phyloP scores from a whole-genome alignment of 2,329 filamentous ascomycete species.

The Ophiosphaerella korrae region DNA sequence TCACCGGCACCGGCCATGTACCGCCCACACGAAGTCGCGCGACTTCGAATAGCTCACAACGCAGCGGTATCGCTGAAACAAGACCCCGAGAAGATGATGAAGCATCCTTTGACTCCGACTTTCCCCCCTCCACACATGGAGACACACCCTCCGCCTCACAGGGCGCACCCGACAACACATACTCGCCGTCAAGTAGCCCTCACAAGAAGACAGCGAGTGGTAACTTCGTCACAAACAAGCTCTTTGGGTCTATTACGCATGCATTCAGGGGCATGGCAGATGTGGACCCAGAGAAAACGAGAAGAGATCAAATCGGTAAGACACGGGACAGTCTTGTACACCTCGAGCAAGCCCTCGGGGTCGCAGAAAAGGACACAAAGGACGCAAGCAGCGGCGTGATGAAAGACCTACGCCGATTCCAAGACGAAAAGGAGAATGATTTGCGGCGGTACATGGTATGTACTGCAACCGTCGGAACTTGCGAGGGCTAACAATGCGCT shows the following conservation, averaged over 20 bases:
- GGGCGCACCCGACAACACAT: constrained; percentile 59
- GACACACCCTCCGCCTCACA: constrained; percentile 74
- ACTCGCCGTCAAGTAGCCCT: constrained; percentile 31
- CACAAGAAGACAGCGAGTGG: constrained; percentile 84
- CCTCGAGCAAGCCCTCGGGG: constrained; percentile 88
- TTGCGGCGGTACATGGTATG: constrained; percentile 93
- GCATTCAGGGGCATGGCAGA: constrained; percentile 96
- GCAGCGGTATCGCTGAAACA: constrained; percentile 45
- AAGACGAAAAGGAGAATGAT: constrained; percentile 94
- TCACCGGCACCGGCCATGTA: constrained; percentile 72
- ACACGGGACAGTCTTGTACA: constrained; percentile 82
- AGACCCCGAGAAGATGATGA: constrained; percentile 70
- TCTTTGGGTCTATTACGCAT: constrained; percentile 93
- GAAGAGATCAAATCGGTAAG: constrained; percentile 93
- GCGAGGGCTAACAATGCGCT: constrained; percentile 3
- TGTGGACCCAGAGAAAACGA: constrained; percentile 89
- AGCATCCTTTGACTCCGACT: constrained; percentile 93
- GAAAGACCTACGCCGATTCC: constrained; percentile 89
- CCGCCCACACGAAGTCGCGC: constrained; percentile 69
- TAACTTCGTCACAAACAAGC: constrained; percentile 85
- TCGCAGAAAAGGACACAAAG: constrained; percentile 88
- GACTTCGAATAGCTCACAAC: constrained; percentile 58
- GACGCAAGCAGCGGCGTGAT: constrained; percentile 89
- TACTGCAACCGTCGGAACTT: neutral
- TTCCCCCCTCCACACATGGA: constrained; percentile 85